Conservation (phyloP, 495 filamentous ascomycete species). For the Penicillium paradoxum region DNA sequence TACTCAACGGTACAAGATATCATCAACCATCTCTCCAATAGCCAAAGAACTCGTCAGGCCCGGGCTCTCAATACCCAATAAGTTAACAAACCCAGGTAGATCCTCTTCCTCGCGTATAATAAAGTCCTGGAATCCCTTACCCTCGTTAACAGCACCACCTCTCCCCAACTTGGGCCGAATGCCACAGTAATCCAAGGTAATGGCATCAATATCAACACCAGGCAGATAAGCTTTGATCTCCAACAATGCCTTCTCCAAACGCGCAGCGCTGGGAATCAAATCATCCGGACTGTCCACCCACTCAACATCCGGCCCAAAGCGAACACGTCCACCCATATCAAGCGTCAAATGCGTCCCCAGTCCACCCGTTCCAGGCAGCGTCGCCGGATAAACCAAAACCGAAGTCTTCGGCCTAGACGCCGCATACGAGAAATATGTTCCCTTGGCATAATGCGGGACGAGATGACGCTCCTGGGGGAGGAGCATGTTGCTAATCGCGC, state of each 20-base stretch:
- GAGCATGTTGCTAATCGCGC: conserved; percentile 75
- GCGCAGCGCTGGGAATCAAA: conserved; percentile 47
- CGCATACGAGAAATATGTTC: conserved; percentile 87
- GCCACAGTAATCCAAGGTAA: conserved; percentile 84
- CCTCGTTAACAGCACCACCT: conserved; percentile 51
- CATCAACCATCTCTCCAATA: conserved; percentile 78
- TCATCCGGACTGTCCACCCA: conserved; percentile 70
- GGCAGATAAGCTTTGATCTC: conserved; percentile 81
- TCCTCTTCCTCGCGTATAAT: conserved; percentile 76
- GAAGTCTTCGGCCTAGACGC: conserved; percentile 57
- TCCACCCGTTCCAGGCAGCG: conserved; percentile 71
- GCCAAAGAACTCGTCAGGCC: conserved; percentile 87
- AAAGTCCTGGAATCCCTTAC: conserved; percentile 77
- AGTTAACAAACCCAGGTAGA: conserved; percentile 80
- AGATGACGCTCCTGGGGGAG: conserved; percentile 54
- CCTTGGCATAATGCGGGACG: conserved; percentile 80
- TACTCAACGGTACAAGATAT: conserved; percentile 57
- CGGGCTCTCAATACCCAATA: conserved; percentile 92
- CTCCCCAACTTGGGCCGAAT: conserved; percentile 81
- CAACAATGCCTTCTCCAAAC: conserved; percentile 60
- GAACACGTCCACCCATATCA: conserved; percentile 77
- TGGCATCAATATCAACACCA: conserved; percentile 54
- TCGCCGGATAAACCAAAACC: conserved; percentile 83
- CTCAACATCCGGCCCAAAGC: conserved; percentile 94
- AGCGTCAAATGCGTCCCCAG: conserved; percentile 92